Evolutionary conservation across 2,329 filamentous ascomycete genomes (phyloP).

Genomic region (Chaetomium sp.): DNA sequence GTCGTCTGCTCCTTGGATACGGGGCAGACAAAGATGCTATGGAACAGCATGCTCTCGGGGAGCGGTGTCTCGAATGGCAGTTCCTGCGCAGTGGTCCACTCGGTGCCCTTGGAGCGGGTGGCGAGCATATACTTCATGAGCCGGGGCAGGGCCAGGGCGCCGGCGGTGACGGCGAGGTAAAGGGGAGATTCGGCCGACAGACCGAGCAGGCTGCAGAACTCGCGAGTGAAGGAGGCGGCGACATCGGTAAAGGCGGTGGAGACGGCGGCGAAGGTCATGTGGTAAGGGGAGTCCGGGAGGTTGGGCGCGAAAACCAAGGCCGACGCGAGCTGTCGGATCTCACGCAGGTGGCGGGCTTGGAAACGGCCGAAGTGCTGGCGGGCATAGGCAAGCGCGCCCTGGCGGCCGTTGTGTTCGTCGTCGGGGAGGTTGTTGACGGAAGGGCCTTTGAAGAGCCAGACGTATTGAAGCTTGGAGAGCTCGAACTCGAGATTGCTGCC

Average conservation of each 20-base stretch:
- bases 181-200: constrained; percentile 90
- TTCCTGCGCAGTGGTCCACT: constrained; percentile 92
- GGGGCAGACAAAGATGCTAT: constrained; percentile 96
- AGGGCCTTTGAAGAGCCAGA: constrained; percentile 78
- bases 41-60: constrained; percentile 69
- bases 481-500: constrained; percentile 97
- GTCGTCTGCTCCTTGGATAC: constrained; percentile 97
- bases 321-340: constrained; percentile 79
- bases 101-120: constrained; percentile 85
- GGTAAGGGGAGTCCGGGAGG: constrained; percentile 75
- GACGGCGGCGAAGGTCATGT: constrained; percentile 66
- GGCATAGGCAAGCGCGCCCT: constrained; percentile 75
- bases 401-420: constrained; percentile 56
- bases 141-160: constrained; percentile 85
- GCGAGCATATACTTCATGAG: constrained; percentile 86
- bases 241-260: constrained; percentile 72
- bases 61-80: constrained; percentile 75
- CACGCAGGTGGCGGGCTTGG: constrained; percentile 70
- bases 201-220: constrained; percentile 90
- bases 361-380: constrained; percentile 73
- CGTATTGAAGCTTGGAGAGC: constrained; percentile 83
- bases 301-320: constrained; percentile 81
- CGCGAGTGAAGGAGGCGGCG: constrained; percentile 82
- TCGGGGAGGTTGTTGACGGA: constrained; percentile 57
- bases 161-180: constrained; percentile 89